phyloP scores from a whole-genome alignment of 257 asterid species.

The Solanum dulcamara region DNA sequence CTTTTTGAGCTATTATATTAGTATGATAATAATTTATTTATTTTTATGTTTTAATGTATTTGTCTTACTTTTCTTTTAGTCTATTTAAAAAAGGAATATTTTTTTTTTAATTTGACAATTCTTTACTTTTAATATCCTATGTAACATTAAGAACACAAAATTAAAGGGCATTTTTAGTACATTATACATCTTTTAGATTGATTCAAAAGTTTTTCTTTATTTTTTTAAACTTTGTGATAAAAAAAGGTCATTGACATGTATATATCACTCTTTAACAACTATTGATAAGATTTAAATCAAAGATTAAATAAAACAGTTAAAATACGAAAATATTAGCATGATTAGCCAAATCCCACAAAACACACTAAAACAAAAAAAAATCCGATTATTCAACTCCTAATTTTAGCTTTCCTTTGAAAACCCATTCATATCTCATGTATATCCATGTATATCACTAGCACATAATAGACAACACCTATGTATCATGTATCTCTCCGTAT shows the following conservation, averaged over 20 bases:
- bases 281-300: not conserved
- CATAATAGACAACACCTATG: not conserved
- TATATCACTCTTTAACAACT: not conserved
- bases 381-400: too few species aligned
- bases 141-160: not conserved
- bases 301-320: not conserved
- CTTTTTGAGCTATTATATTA: not conserved
- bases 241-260: not conserved
- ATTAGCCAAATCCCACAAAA: not conserved
- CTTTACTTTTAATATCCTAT: not conserved
- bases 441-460: not conserved
- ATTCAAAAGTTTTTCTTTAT: not conserved
- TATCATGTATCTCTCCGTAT: not conserved
- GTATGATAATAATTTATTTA: not conserved
- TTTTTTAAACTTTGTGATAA: not conserved
- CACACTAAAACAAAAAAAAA: too few species aligned
- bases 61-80: not conserved
- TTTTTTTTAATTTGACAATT: not conserved
- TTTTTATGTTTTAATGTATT: accelerated
- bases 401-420: too few species aligned
- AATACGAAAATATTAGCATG: not conserved
- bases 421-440: not conserved
- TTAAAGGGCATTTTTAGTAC: too few species aligned
- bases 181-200: too few species aligned
- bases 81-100: not conserved